Evolutionary conservation across 2,329 filamentous ascomycete genomes (phyloP).

Genomic region (Fusarium sp.): DNA sequence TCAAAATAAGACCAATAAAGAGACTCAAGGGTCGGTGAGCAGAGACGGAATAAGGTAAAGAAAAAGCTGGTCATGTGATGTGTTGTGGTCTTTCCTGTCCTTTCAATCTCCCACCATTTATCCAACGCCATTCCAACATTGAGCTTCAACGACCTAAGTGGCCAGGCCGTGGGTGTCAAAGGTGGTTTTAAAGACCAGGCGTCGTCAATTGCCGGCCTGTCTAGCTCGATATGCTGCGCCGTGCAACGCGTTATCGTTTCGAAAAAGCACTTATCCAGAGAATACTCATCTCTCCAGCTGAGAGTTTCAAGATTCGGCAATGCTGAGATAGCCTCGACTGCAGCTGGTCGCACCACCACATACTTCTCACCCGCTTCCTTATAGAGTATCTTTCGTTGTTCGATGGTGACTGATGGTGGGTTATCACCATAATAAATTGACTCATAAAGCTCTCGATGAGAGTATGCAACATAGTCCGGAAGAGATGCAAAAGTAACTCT

Average conservation of each 20-base stretch:
- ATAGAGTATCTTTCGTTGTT: not conserved
- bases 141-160: constrained; percentile 5
- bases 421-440: not conserved
- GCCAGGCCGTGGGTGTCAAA: not conserved
- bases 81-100: not conserved
- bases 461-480: not conserved
- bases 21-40: constrained; percentile 17
- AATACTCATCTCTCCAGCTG: not conserved
- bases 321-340: not conserved
- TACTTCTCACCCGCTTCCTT: not conserved
- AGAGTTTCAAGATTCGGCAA: constrained; percentile 27
- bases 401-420: not conserved
- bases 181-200: not conserved
- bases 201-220: not conserved
- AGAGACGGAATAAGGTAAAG: constrained; percentile 6
- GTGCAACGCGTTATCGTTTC: not conserved
- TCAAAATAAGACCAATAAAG: not conserved
- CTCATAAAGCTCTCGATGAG: not conserved
- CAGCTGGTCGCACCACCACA: accelerated
- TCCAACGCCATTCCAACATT: not conserved
- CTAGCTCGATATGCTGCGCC: not conserved
- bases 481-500: not conserved
- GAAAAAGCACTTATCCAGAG: not conserved
- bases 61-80: not conserved
- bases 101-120: accelerated